Evolutionary conservation across 2,329 filamentous ascomycete species (phyloP), one percentile per base, ranked within the genome.

Genomic region (Zymoseptoria pseudotritici): DNA sequence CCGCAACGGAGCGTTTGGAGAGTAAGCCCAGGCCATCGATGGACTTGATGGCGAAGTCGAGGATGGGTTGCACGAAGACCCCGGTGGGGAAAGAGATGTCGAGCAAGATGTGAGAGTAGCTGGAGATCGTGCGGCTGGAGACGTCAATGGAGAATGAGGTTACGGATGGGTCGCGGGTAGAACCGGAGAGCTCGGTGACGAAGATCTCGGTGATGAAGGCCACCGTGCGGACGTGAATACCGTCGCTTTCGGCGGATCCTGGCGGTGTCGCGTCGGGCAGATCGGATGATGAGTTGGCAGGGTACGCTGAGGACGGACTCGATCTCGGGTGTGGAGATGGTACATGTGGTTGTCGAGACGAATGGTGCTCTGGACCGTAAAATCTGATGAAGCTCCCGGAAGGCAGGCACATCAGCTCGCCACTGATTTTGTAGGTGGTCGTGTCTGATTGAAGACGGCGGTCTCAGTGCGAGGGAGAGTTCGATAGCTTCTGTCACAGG

Each of bases 101-200:
- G 54, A 90, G 79, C 3, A 93, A 75, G 7, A 87, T 78, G n/a
- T 79, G 76, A 0, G 86, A 79, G 58, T 86, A 82, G 58, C 82
- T 83, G 10, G 79, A 78, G 61, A 90, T 76, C 55, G 91, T 77
- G 24, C 84, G 83, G 58, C 83, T 82, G 8, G 87, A 77, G 60
- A 93, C 86, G 58, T 91, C 87, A 53, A 93, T 87, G 54, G 86
- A 86, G 60, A 86, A 85, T 64, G 91, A 86, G 1, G 89, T 79
- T 9, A 93, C 78, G 64, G 91, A 89, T 0, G 85, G 82, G 61
- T 93, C 89, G 53, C 82, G 81, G 8, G 83, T 82, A 54, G 83
- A 83, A 52, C 81, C 81, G 55, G 83, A 78, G 19, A 91, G 77
- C 31, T 81, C 78, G 63, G 83, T 80, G 42, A 81, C 79, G 63